Base-by-base conservation (phyloP, 2,329 filamentous ascomycete genomes). In the Colletotrichum liriopes region DNA sequence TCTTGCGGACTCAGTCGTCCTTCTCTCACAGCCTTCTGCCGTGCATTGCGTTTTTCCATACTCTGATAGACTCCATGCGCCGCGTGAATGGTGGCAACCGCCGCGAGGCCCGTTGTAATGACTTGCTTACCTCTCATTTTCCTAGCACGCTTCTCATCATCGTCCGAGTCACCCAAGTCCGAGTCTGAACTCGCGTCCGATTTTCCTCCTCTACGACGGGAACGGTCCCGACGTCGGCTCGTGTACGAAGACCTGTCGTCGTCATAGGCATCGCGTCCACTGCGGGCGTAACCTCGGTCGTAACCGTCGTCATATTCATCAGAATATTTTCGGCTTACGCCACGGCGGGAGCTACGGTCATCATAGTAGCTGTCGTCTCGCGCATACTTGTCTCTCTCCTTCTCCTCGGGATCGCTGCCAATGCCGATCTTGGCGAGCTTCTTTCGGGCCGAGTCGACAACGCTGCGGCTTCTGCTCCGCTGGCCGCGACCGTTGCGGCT, bases 121-220 rank as follows among this genome's bases (percentile, higher is more conserved):
- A 89, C 76, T 84, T 90, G 88, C 86, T 90, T 90, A 89, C 88
- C 88, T 88, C 84, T 87, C 84, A 90, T 88, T 79, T 88, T 90
- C 79, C 84, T 86, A 47, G 84, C 84, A 73, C 82, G 83, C 79
- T 84, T 89, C 78, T 86, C 84, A 74, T 91, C 89, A 29, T 88
- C 87, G 23, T 88, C 86, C 73, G 89, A 90, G 80, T 90, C 87
- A 61, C 88, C 88, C 60, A 90, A 78, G 76, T 90, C 87, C 26
- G 86, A 87, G 43, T 86, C 88, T 20, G 87, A 89, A 56, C 82
- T 83, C 60, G 88, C 88, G 61, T 82, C 82, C 43, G 85, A 86
- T 75, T 83, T 82, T 77, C 82, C 80, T 63, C 81, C 81, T 75
- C 83, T 80, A 66, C 78, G 66, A 59, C 79, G 74, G 68, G 79